phyloP scores from a whole-genome alignment of 371 early-diverging fungal genomes.

The Massospora cicadina region DNA sequence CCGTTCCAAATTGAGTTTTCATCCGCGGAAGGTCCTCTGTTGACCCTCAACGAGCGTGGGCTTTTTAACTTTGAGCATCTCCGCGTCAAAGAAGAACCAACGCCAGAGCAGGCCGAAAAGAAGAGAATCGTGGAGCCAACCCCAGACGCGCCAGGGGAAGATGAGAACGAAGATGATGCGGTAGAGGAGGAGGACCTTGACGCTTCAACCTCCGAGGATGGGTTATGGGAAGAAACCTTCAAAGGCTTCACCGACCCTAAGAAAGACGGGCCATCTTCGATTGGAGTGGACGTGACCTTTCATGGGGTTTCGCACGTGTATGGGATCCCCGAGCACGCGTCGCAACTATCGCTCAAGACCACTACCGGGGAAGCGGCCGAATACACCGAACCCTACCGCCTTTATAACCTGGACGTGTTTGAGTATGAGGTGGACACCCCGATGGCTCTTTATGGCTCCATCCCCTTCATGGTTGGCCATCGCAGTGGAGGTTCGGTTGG shows the following conservation, averaged over 20 bases:
- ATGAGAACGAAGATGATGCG: constrained; percentile 19
- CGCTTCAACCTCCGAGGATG: constrained; percentile 37
- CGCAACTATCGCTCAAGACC: constrained; percentile 59
- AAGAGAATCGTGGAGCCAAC: constrained; percentile 3
- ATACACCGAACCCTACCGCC: constrained; percentile 85
- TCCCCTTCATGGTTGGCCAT: constrained; percentile 88
- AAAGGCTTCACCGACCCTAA: constrained; percentile 73
- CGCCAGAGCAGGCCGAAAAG: constrained; percentile 21
- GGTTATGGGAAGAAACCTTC: constrained; percentile 77
- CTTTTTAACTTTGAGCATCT: constrained; percentile 72
- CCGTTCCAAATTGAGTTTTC: constrained; percentile 51
- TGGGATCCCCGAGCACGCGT: constrained; percentile 90
- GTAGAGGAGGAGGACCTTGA: constrained; percentile 23
- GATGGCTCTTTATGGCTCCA: constrained; percentile 87
- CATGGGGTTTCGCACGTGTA: constrained; percentile 71
- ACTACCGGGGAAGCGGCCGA: constrained; percentile 57
- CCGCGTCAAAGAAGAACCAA: constrained; percentile 27
- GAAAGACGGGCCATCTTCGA: constrained; percentile 80
- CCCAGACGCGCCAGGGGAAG: constrained; percentile 14
- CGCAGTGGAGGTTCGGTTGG: constrained; percentile 40
- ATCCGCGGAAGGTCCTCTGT: constrained; percentile 32
- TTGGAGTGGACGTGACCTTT: constrained; percentile 86
- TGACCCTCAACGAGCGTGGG: constrained; percentile 66
- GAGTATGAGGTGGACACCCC: constrained; percentile 86
- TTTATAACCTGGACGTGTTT: constrained; percentile 96